These are phyloP conservation scores for Macrophomina pseudophaseolina DNA, from an alignment of 2,329 filamentous ascomycete species.

Conservation along the genomic window DNA sequence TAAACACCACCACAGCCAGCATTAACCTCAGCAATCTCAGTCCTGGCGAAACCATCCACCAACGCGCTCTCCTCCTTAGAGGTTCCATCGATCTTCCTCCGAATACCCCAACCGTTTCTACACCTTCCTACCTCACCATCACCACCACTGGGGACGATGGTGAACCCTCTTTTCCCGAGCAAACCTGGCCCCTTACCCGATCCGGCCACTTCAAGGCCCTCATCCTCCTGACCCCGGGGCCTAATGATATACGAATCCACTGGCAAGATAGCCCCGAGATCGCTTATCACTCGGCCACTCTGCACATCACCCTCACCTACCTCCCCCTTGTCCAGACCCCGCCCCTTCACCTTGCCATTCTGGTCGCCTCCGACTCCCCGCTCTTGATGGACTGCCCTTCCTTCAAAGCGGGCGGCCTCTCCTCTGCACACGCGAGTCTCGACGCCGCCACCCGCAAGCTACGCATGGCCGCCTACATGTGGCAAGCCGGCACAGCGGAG, in stretches of 20 bases:
- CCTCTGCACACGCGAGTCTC: slow-evolving; percentile 36
- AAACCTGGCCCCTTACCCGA: slow-evolving; percentile 40
- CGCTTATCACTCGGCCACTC: slow-evolving; percentile 26
- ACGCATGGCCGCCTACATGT: slow-evolving; percentile 43
- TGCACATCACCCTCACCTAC: slow-evolving; percentile 34
- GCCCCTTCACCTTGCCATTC: slow-evolving; percentile 40
- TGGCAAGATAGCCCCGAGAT: slow-evolving; percentile 26
- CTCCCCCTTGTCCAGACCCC: slow-evolving; percentile 39
- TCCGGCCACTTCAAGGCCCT: slow-evolving; percentile 41
- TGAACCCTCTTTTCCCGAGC: slow-evolving; percentile 31
- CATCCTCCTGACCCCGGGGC: slow-evolving; percentile 37
- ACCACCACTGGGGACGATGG: slow-evolving; percentile 26
- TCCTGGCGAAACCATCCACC: not conserved
- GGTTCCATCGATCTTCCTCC: slow-evolving; percentile 32
- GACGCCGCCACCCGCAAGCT: slow-evolving; percentile 40
- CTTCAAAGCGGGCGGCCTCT: slow-evolving; percentile 34
- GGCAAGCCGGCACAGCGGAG: slow-evolving; percentile 43
- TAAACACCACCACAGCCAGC: not conserved
- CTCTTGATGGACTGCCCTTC: slow-evolving; percentile 40
- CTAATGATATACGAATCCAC: slow-evolving; percentile 35
- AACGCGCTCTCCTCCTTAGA: slow-evolving; percentile 39
- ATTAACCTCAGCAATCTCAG: not conserved
- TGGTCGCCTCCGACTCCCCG: slow-evolving; percentile 41
- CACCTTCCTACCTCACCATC: slow-evolving; percentile 31
- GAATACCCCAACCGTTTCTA: not conserved